A percentile compares a stretch with the other conserved stretches of the same genome.
Conservation (phyloP, 2,329 filamentous ascomycete species). For the Phialophora chinensis region DNA sequence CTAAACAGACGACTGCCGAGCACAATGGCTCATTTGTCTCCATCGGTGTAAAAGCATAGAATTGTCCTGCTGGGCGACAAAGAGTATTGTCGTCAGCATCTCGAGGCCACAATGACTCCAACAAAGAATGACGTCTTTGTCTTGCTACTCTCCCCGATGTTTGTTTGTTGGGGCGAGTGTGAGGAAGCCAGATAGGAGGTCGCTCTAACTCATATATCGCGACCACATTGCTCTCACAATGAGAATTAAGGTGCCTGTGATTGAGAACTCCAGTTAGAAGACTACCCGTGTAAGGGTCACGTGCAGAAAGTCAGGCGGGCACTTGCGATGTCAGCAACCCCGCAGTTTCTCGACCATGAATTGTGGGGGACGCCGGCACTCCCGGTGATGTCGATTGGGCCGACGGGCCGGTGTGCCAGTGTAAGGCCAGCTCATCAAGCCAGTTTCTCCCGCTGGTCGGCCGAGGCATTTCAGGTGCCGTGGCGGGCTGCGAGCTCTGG, state of each 20-base stretch:
- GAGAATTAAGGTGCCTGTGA: no score
- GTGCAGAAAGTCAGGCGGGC: background rate
- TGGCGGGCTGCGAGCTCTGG: background rate
- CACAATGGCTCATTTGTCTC: background rate
- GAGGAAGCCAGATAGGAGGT: no score
- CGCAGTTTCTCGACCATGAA: background rate
- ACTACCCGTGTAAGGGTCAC: no score
- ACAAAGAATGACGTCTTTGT: background rate
- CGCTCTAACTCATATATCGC: no score
- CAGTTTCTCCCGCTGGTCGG: background rate
- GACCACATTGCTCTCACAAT: no score
- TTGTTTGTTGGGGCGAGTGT: no score
- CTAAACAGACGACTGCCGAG: background rate
- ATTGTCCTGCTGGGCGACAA: background rate
- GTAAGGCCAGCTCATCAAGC: background rate
- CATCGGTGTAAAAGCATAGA: background rate
- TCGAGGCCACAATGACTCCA: background rate
- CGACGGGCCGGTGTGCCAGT: background rate
- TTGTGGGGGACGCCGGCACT: background rate
- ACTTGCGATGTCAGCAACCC: background rate
- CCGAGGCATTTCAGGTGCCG: background rate
- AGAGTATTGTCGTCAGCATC: background rate
- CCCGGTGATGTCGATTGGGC: background rate
- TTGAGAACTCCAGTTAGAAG: no score
- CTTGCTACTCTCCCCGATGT: background rate